These are phyloP conservation scores for Eucalyptus sp. DNA, from an alignment of 345 rosid genomes.

Conservation along the genomic window DNA sequence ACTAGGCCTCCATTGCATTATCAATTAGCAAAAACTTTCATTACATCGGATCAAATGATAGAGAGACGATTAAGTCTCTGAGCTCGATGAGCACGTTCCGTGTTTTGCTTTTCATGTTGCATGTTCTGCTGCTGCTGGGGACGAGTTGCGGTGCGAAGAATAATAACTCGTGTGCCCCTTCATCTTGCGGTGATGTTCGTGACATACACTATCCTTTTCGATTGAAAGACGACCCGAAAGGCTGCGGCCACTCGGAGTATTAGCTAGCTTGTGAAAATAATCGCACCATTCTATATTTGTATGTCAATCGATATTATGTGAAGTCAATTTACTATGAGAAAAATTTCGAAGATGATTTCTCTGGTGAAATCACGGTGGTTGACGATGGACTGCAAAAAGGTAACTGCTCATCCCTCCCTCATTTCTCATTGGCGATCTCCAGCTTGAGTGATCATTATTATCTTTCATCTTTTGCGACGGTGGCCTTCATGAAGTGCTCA, in stretches of 20 bases:
- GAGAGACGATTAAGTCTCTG: background rate
- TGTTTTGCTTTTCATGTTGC: background rate
- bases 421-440: rapidly evolving
- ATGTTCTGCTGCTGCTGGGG: rapidly evolving
- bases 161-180: rapidly evolving
- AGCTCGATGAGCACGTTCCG: background rate
- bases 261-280: background rate
- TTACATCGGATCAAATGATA: background rate
- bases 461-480: rapidly evolving
- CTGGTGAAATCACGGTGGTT: rapidly evolving
- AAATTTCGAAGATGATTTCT: no score
- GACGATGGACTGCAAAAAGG: rapidly evolving
- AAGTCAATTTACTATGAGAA: background rate
- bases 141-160: rapidly evolving
- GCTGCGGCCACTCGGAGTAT: rapidly evolving
- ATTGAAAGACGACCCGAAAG: rapidly evolving
- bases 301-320: rapidly evolving
- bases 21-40: background rate
- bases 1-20: rapidly evolving
- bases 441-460: rapidly evolving
- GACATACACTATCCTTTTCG: background rate
- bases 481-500: background rate
- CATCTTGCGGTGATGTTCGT: rapidly evolving
- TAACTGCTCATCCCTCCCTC: background rate
- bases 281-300: rapidly evolving